These are phyloP conservation scores for Schizosaccharomyces versatilis DNA, from an alignment of 1,139 yeast species.

Conservation along the genomic window DNA sequence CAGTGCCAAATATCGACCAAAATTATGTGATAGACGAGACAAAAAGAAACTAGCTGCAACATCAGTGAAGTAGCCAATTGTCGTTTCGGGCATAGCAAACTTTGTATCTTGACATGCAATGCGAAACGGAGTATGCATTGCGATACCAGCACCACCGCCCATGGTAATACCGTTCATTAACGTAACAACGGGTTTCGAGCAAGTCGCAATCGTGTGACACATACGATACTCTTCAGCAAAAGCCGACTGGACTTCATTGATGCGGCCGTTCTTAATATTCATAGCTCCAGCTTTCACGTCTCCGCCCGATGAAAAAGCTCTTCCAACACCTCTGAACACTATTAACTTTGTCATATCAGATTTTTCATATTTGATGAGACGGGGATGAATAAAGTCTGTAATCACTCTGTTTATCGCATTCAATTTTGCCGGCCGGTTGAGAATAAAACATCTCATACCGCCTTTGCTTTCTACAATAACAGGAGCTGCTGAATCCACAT, in stretches of 20 bases:
- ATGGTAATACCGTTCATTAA: constrained; percentile 75
- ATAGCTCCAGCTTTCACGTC: constrained; percentile 55
- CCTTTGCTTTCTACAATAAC: constrained; percentile 43
- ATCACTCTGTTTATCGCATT: constrained; percentile 67
- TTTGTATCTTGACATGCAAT: constrained; percentile 74
- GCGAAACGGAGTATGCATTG: constrained; percentile 85
- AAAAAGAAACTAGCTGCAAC: constrained; percentile 85
- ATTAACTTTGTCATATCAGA: constrained; percentile 42
- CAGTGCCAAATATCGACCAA: constrained; percentile 69
- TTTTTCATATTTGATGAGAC: constrained; percentile 52
- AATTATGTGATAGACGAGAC: constrained; percentile 56
- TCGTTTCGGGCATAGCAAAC: constrained; percentile 95
- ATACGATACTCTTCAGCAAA: constrained; percentile 65
- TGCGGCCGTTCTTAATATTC: constrained; percentile 19
- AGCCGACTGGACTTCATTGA: constrained; percentile 22
- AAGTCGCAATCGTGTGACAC: constrained; percentile 59
- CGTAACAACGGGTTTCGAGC: constrained; percentile 63
- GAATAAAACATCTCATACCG: constrained; percentile 49
- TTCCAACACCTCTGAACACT: constrained; percentile 44
- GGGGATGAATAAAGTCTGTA: constrained; percentile 53
- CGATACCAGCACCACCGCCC: constrained; percentile 96
- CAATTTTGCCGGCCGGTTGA: constrained; percentile 64
- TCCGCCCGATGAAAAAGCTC: constrained; percentile 52
- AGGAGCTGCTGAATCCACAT: constrained; percentile 18
- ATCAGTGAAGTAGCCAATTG: constrained; percentile 90